Evolutionary conservation across 257 asterid species (phyloP), one percentile per base, ranked within the genome.

Genomic region (Petunia secreta): DNA sequence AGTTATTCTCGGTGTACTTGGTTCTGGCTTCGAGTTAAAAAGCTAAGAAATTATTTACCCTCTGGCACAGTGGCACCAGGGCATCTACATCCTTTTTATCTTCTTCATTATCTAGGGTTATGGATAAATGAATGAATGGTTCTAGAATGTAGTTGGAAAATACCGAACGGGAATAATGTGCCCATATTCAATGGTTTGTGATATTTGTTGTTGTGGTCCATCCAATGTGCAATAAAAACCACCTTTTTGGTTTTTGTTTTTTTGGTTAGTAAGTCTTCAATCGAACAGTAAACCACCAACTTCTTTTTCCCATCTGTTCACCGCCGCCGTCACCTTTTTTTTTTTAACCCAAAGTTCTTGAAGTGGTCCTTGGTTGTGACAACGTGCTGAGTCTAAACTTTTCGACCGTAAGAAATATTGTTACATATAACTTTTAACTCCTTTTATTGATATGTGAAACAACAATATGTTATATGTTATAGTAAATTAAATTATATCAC

Each of bases 101-200:
- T 52, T 15, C 14, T 16, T 36, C 34, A 1, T 4, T 44, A 75
- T 44, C 48, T 52, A 15, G 9, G 52, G 7, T 65, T 4, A 25
- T 41, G 76, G 53, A 76, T 77, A 13, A 44, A 65, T 58, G 74
- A 66, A 82, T 75, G 79, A 65, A 81, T 63, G 60, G 69, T 77
- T 57, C n/a, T 59, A 38, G 59, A 25, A 57, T 73, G 69, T 54
- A 44, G 57, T 38, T 63, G 79, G 80, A 53, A 16, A 69, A 77
- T 55, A 15, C 44, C 68, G 63, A 76, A 67, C 41, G 86, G 86
- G 80, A 76, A 52, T 75, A 79, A 81, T 79, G 82, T 83, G 87
- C 7, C 81, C 80, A 59, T 69, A 81, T 81, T 87, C 74, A 82
- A 84, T 77, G 84, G 82, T 58, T 16, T 62, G 83, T 5, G 73